phyloP scores from a whole-genome alignment of 768 basidiomycete genomes.

The Dioszegia crocea region DNA sequence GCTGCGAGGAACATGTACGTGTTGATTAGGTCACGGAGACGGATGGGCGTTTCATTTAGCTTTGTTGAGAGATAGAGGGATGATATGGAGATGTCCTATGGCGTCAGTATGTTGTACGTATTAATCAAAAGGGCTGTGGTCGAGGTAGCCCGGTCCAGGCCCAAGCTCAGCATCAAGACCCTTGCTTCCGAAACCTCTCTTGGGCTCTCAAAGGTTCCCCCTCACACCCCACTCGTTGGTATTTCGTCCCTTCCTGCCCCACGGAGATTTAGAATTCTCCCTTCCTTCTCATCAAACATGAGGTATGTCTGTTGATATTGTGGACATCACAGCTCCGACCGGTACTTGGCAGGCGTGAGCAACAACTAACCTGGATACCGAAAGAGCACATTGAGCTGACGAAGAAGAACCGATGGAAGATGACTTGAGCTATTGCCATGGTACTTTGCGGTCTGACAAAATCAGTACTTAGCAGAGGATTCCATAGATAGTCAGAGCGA shows the following conservation, averaged over 20 bases:
- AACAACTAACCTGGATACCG: slow-evolving; percentile 81
- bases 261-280: no score
- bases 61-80: slow-evolving; percentile 90
- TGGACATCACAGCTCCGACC: no score
- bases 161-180: no score
- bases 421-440: slow-evolving; percentile 89
- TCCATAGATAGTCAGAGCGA: not conserved
- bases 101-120: not conserved
- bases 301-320: no score
- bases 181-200: no score
- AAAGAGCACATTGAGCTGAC: slow-evolving; percentile 92
- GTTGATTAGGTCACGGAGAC: slow-evolving; percentile 92
- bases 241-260: no score
- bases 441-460: slow-evolving; percentile 77
- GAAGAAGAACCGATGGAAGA: slow-evolving; percentile 96
- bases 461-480: not conserved
- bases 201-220: no score
- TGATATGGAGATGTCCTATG: slow-evolving; percentile 81
- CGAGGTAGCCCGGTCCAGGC: slow-evolving; percentile 52
- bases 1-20: slow-evolving; percentile 85
- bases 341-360: no score
- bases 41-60: slow-evolving; percentile 89
- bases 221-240: no score
- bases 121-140: not conserved
- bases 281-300: no score